Evolutionary conservation across 73 alveolate genomes (phyloP).

Genomic region (Paramecium caudatum): DNA sequence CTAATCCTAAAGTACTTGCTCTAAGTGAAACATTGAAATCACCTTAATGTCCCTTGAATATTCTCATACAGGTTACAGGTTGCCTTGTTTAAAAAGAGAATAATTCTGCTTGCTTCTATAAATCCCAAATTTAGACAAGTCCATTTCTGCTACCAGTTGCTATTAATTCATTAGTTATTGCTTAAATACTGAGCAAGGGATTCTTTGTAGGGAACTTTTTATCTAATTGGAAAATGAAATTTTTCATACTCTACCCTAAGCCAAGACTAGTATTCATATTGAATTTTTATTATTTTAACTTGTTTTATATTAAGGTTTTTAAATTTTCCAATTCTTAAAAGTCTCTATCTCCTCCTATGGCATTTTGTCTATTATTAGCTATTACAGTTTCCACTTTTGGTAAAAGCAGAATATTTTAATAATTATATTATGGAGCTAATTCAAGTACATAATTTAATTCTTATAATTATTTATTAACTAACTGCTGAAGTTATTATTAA

Average conservation of each 20-base stretch:
- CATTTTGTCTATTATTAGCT: conserved; percentile 9
- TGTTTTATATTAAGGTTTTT: background rate
- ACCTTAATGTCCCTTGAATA: conserved; percentile 33
- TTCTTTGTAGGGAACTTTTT: background rate
- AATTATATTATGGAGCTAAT: background rate
- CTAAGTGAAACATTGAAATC: conserved; percentile 25
- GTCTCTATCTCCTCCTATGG: conserved; percentile 68
- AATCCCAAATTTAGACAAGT: background rate
- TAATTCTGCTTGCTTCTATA: background rate
- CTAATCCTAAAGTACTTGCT: background rate
- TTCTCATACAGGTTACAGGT: background rate
- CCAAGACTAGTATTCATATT: conserved; percentile 58
- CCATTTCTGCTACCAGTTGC: conserved; percentile 32
- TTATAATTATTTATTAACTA: background rate
- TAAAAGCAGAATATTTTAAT: background rate
- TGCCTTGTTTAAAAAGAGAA: background rate
- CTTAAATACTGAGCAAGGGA: conserved; percentile 10
- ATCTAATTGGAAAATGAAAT: background rate
- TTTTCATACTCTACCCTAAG: conserved; percentile 45
- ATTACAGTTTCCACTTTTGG: conserved; percentile 49
- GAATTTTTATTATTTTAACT: conserved; percentile 17
- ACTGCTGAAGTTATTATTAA: background rate
- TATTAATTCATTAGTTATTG: background rate
- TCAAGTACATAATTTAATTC: background rate
- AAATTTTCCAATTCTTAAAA: conserved; percentile 40